These are phyloP conservation scores for Millerozyma miso DNA, from an alignment of 805 yeast genomes.

Conservation along the genomic window DNA sequence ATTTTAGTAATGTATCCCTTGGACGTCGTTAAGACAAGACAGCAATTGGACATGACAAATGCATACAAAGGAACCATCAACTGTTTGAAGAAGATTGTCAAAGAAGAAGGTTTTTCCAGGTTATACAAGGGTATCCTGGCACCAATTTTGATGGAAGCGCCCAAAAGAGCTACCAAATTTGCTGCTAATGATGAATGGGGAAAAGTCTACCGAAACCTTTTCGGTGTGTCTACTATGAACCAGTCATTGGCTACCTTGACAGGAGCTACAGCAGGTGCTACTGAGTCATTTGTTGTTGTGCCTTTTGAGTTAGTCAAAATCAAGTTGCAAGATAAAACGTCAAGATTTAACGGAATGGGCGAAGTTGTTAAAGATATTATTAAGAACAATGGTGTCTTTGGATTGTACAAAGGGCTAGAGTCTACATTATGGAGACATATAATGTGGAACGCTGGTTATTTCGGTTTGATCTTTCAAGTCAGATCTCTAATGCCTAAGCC, in stretches of 20 bases:
- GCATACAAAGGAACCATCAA: constrained; percentile 82
- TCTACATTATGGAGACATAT: constrained; percentile 97
- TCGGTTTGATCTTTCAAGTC: constrained; percentile 89
- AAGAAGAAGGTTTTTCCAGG: constrained; percentile 77
- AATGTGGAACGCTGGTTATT: constrained; percentile 97
- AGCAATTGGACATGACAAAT: constrained; percentile 64
- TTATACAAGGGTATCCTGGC: constrained; percentile 93
- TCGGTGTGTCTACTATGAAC: constrained; percentile 65
- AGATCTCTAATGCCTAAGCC: constrained; percentile 77
- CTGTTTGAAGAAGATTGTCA: constrained; percentile 77
- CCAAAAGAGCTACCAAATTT: constrained; percentile 97
- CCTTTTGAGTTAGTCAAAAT: constrained; percentile 97
- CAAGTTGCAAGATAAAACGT: constrained; percentile 83
- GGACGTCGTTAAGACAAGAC: constrained; percentile 95
- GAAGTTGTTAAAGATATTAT: constrained; percentile 77
- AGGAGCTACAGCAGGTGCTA: constrained; percentile 98
- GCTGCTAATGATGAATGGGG: constrained; percentile 99
- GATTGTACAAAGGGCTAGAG: constrained; percentile 92
- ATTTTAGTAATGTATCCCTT: constrained; percentile 93
- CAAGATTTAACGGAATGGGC: constrained; percentile 77
- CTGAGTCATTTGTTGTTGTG: constrained; percentile 93
- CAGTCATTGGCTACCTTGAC: constrained; percentile 85
- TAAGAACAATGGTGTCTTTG: constrained; percentile 70
- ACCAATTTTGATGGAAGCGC: constrained; percentile 98
- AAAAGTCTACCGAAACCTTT: constrained; percentile 65